Base-by-base conservation (phyloP, 305 asterid species). In the Fraxinus latifolia region DNA sequence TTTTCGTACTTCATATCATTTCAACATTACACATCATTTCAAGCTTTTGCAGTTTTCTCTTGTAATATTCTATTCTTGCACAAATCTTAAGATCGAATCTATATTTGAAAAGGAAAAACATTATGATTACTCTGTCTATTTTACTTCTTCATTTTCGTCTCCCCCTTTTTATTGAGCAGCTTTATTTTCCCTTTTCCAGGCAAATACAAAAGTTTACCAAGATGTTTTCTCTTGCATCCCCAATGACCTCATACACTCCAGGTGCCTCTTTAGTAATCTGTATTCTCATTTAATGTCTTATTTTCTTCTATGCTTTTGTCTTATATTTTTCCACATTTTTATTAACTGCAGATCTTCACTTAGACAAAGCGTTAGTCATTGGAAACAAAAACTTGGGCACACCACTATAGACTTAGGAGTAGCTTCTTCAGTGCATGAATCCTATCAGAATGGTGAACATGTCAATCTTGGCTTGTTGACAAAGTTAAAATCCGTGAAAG, bases 351-450 rank as follows among this genome's bases (percentile, higher is more conserved):
- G 99, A 87, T 89, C 88, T 32, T 91, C 93, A 53, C 93, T 95
- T 33, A 92, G 97, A 90, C 98, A 91, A 88, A 90, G 94, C 76
- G 87, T 85, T 96, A 85, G 82, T 85, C 87, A 90, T 23, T 91
- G 92, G 93, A 95, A 92, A 83, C 96, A 92, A 89, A 92, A 89
- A 87, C 92, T 92, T 37, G 89, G 85, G 79, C 92, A 94, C 91
- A 92, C 95, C 12, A 94, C 97, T 21, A 92, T 91, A 14, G 99
- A 95, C 91, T 87, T 95, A 27, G 99, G 99, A 36, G 94, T 94
- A 82, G 97, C 97, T 74, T 92, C 97, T 2, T 89, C 87, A 39
- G 88, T 87, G 81, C 85, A 90, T 14, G 96, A 93, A 85, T 8
- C 37, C 44, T 58, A 76, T 15, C 82, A 89, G 82, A 82, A 93